phyloP scores from a whole-genome alignment of 1,139 yeast genomes.

The Blastobotrys serpentis region DNA sequence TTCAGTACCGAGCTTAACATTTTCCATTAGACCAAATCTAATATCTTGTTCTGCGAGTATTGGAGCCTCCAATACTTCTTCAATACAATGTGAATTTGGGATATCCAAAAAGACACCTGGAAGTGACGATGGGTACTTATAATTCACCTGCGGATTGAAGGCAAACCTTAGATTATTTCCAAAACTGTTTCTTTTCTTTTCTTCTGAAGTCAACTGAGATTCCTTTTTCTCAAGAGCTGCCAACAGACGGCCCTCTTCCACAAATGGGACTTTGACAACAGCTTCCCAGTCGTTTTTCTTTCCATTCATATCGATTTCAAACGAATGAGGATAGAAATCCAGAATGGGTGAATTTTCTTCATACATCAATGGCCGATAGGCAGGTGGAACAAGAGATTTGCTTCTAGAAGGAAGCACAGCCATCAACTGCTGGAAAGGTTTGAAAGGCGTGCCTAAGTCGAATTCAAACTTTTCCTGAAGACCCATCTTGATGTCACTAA shows the following conservation, averaged over 20 bases:
- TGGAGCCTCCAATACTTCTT: constrained; percentile 54
- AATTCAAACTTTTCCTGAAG: constrained; percentile 58
- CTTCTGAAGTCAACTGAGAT: constrained; percentile 61
- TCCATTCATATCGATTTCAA: constrained; percentile 88
- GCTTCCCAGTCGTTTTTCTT: constrained; percentile 98
- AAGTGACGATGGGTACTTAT: constrained; percentile 70
- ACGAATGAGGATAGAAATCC: constrained; percentile 88
- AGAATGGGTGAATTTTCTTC: constrained; percentile 83
- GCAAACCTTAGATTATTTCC: constrained; percentile 68
- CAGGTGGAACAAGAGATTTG: constrained; percentile 70
- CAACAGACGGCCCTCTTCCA: constrained; percentile 73
- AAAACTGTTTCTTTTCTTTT: constrained; percentile 66
- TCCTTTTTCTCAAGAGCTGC: constrained; percentile 68
- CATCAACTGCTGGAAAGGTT: constrained; percentile 96
- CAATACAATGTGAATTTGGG: constrained; percentile 74
- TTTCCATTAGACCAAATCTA: constrained; percentile 60
- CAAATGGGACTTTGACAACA: constrained; percentile 91
- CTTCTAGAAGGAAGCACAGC: constrained; percentile 97
- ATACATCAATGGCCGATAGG: constrained; percentile 81
- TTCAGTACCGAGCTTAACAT: constrained; percentile 67
- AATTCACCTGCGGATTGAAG: constrained; percentile 74
- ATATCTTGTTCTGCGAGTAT: constrained; percentile 42
- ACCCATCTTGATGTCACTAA: constrained; percentile 78
- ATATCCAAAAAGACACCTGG: constrained; percentile 77
- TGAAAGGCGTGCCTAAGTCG: constrained; percentile 73